A percentile compares a stretch with the other conserved stretches of the same genome.
Evolutionary conservation across 305 asterid species (phyloP).

Genomic region (Fraxinus baroniana): DNA sequence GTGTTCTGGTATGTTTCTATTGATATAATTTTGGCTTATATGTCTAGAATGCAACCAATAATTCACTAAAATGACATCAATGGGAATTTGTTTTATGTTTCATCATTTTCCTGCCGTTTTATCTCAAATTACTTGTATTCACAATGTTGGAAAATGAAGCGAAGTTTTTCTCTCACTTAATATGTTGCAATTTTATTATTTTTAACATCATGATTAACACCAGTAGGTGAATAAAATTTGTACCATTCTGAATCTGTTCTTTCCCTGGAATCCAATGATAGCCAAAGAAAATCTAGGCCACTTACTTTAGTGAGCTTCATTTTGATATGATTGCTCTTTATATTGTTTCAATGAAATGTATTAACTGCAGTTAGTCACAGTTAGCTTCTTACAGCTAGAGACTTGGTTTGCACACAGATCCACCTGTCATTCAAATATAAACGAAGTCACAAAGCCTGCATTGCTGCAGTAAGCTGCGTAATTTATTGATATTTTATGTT

Average conservation of each 20-base stretch:
- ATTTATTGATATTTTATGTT: constrained; percentile 14
- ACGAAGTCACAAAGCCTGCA: neutral
- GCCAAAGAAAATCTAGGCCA: neutral
- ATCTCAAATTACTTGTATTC: neutral
- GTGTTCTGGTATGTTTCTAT: constrained; percentile 51
- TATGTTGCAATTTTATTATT: neutral
- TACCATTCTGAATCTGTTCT: neutral
- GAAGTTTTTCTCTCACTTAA: constrained; percentile 4
- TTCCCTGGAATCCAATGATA: neutral
- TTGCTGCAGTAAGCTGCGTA: constrained; percentile 10
- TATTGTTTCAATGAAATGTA: neutral
- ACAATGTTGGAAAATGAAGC: neutral
- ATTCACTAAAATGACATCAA: neutral
- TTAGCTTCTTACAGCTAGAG: neutral
- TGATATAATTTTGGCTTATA: neutral
- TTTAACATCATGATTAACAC: neutral
- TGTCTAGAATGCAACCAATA: neutral
- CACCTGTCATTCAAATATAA: neutral
- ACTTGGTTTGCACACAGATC: neutral
- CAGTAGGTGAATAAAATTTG: neutral
- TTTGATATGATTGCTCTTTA: constrained; percentile 1
- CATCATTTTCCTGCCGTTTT: neutral
- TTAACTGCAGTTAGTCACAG: neutral
- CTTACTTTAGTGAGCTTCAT: neutral
- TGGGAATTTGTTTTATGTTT: neutral